These are phyloP conservation scores for Penicillium sp. DNA, from an alignment of 2,329 filamentous ascomycete genomes.

Conservation along the genomic window DNA sequence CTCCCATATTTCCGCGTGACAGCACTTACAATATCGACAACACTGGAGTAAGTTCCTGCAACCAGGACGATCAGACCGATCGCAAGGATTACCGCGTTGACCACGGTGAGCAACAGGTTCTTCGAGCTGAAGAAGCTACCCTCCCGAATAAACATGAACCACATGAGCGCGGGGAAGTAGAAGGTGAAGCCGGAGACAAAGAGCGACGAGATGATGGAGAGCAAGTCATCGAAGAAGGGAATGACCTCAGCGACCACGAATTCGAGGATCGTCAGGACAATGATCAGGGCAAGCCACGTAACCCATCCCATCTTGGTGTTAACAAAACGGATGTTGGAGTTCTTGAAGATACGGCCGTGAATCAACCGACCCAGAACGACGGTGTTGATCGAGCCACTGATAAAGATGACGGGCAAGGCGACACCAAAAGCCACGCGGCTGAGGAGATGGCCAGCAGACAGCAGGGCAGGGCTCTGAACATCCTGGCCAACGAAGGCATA, in stretches of 20 bases:
- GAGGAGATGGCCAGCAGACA: neutral
- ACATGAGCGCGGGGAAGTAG: constrained; percentile 6
- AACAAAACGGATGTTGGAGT: constrained; percentile 4
- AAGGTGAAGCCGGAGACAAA: constrained; percentile 6
- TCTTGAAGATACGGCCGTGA: constrained; percentile 4
- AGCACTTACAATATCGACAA: constrained; percentile 2
- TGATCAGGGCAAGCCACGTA: constrained; percentile 2
- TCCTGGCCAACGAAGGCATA: constrained; percentile 5
- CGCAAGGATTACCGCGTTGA: neutral
- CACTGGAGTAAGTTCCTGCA: constrained; percentile 1
- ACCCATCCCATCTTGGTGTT: constrained; percentile 6
- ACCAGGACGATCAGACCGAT: constrained; percentile 2
- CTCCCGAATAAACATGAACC: constrained; percentile 5
- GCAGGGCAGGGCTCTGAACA: constrained; percentile 3
- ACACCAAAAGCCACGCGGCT: constrained; percentile 4
- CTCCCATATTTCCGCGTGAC: neutral
- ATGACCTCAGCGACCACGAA: constrained; percentile 5
- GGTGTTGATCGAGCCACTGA: constrained; percentile 3
- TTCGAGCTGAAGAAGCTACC: constrained; percentile 1
- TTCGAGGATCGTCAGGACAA: constrained; percentile 1
- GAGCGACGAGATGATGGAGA: constrained; percentile 3
- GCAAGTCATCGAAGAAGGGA: constrained; percentile 5
- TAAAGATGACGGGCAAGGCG: constrained; percentile 2
- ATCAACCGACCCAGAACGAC: constrained; percentile 3
- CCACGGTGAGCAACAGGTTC: neutral